phyloP scores from a whole-genome alignment of 371 early-diverging fungal species.

The Nematocida sp. region DNA sequence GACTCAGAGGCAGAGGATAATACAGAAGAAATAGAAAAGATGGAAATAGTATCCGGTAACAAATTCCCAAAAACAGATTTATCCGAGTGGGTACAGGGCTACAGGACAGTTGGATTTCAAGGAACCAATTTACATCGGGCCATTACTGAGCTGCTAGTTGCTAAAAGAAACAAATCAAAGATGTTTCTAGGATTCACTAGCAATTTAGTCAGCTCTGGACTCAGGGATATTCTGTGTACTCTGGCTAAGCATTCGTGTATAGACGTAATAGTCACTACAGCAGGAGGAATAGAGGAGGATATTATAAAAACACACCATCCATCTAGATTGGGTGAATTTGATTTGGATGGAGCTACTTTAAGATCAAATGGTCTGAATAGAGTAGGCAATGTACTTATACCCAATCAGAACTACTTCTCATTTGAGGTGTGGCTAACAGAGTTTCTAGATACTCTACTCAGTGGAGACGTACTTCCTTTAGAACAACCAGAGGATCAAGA shows the following conservation, averaged over 20 bases:
- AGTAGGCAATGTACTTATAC: conserved; percentile 92
- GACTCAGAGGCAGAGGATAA: conserved; percentile 27
- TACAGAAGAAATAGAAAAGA: background rate
- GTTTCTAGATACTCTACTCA: conserved; percentile 76
- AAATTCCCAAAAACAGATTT: conserved; percentile 5
- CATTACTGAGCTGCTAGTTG: conserved; percentile 61
- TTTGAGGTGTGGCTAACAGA: conserved; percentile 95
- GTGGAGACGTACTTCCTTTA: conserved; percentile 7
- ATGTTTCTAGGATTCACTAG: conserved; percentile 70
- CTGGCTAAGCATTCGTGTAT: conserved; percentile 73
- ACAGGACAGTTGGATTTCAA: conserved; percentile 62
- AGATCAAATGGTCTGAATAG: conserved; percentile 86
- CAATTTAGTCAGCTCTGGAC: conserved; percentile 87
- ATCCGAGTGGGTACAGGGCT: conserved; percentile 48
- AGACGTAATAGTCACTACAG: conserved; percentile 84
- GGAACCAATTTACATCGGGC: conserved; percentile 59
- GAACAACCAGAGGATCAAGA: background rate
- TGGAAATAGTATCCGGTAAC: conserved; percentile 39
- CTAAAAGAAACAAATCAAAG: conserved; percentile 58
- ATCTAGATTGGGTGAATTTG: conserved; percentile 79
- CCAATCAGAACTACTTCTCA: conserved; percentile 93
- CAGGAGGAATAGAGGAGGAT: conserved; percentile 97
- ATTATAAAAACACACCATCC: conserved; percentile 89
- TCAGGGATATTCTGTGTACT: conserved; percentile 83
- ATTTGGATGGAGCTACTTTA: conserved; percentile 72